Base-by-base conservation (phyloP, 371 early-diverging fungal genomes). In the Zychaea mexicana region DNA sequence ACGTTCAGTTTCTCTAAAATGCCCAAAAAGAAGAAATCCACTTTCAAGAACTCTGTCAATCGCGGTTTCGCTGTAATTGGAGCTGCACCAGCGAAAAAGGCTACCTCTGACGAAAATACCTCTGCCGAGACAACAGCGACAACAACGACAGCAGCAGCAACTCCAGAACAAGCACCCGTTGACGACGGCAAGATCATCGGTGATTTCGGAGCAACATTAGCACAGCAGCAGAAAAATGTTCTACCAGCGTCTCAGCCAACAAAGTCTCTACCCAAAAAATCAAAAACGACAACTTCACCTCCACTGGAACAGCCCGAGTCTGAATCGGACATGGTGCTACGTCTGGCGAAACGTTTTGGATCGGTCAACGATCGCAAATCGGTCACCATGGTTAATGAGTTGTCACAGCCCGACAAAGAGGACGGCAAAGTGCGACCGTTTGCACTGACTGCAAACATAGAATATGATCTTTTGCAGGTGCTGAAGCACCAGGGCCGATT, bases 381-480 rank as follows among this genome's bases (percentile, higher is more conserved):
- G 1, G 54, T 62, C 21, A 52, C 52, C 3, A 39, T 62, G 1
- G 31, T 42, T 12, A 32, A 62, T 10, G 28, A 49, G n/a, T 45
- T 67, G 12, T 8, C 52, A 8, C 53, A 28, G 4, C 36, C 38
- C 28, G 32, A 31, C 6, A 15, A 22, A 10, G 42, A 36, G 17
- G 52, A 45, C 21, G 55, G 24, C 21, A 36, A 42, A 30, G 53
- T 45, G 19, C 58, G 54, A 10, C 33, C 59, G 3, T 67, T 62
- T 59, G 61, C 45, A 27, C 26, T 62, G 46, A 52, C 65, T 1
- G 39, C 38, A 8, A 63, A 65, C 12, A 15, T 73, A 7, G 80
- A 73, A 55, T 52, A 65, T 26, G 65, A 66, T 5, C 15, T 78
- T 6, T 21, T 78, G 0, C 63, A 71, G 42, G 61, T 72, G 13